Base-by-base conservation (phyloP, 1,284 basidiomycete genomes). In the Flammula alnicola region DNA sequence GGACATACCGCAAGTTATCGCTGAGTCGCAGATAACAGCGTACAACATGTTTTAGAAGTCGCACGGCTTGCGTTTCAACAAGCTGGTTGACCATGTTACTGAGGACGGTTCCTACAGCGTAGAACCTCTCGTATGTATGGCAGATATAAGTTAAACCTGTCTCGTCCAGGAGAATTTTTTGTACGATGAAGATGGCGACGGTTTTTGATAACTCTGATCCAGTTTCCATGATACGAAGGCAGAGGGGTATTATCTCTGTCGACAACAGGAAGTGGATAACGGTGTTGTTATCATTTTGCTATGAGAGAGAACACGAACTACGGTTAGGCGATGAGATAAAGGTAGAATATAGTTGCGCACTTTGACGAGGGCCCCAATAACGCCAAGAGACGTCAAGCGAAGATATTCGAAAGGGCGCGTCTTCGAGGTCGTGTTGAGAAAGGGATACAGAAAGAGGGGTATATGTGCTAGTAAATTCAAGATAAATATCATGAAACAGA, bases 141-240 rank as follows among this genome's bases (percentile, higher is more conserved):
- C 96, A 99, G 65, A 99, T 99, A 71, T 99, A 99, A 22, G 94
- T 95, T 52, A 99, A 74, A 9, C 97, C 96, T 8, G 96, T 95
- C 72, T 99, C 97, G 68, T 99, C 97, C 46, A 99, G 80, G 16
- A 99, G 79, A 60, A 99, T 99, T 78, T 99, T 99, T 71, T 99
- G 97, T 2, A 99, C 97, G 64, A 99, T 99, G 72, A 99, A 99
- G 65, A 99, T 99, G 39, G 97, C 97, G 37, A 99, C 97, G 0
- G 97, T 99, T 75, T 99, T 99, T 56, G 90, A 94, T n/a, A 99
- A 83, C 64, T 99, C 97, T 5, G 95, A 97, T 38, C 97, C 97
- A 1, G 97, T 99, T 73, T 99, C 97, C 97, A 99, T 99, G 72
- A 99, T 99, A 44, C 97, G 89, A 43, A 99, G 83, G 68, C 97